A percentile compares a stretch with the other conserved stretches of the same genome.
Conservation (phyloP, 805 yeast species). For the Kodamaea sagamina region DNA sequence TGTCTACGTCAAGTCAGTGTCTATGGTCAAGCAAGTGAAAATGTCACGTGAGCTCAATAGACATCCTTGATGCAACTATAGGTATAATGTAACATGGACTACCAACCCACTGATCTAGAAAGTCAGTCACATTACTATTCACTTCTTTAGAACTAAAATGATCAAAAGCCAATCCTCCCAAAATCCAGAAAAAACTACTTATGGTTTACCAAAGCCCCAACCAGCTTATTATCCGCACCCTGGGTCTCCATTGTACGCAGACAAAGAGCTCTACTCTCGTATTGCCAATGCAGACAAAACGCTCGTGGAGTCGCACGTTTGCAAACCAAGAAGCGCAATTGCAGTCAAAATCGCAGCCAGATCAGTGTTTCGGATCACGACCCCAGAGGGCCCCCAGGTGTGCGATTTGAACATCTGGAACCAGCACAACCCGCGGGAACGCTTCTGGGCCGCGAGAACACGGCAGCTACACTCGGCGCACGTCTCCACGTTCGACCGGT, state of each 20-base stretch:
- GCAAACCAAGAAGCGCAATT: constrained; percentile 58
- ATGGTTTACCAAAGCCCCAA: constrained; percentile 44
- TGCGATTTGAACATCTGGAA: constrained; percentile 67
- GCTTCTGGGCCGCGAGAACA: constrained; percentile 62
- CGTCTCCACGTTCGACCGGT: constrained; percentile 40
- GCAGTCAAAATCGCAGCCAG: constrained; percentile 67
- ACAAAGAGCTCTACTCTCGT: constrained; percentile 47
- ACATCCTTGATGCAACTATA: no score
- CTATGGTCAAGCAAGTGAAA: no score
- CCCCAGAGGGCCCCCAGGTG: constrained; percentile 72
- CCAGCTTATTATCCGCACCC: constrained; percentile 61
- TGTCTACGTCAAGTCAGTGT: no score
- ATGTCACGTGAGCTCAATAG: no score
- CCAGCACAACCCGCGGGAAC: constrained; percentile 58
- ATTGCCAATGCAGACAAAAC: constrained; percentile 49
- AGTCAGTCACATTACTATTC: no score
- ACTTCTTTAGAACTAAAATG: no score
- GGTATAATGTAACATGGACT: no score
- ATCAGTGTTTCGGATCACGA: constrained; percentile 56
- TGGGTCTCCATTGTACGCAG: constrained; percentile 54
- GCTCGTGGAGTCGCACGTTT: constrained; percentile 41
- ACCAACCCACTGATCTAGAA: no score
- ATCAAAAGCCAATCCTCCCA: constrained; percentile 29
- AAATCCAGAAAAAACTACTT: constrained; percentile 33
- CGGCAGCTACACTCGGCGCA: constrained; percentile 57